Evolutionary conservation across 2,329 filamentous ascomycete genomes (phyloP).

Genomic region (Zasmidium cellare): DNA sequence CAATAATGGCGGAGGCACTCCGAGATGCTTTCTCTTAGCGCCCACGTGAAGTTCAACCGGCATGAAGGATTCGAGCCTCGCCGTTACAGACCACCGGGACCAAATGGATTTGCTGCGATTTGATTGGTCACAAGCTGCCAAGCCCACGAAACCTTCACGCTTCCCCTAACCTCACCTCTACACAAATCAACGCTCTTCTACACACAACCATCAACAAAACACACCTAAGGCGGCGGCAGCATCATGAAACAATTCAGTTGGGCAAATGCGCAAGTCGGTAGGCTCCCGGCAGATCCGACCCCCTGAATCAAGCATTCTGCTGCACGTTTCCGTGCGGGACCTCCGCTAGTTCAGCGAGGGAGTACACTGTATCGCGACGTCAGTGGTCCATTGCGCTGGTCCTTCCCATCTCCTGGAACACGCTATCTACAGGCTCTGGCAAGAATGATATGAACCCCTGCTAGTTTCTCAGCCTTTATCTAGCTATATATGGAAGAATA

Average conservation of each 20-base stretch:
- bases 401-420: slow-evolving; percentile 1
- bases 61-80: not conserved
- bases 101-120: not conserved
- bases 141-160: not conserved
- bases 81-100: not conserved
- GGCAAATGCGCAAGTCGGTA: not conserved
- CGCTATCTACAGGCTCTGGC: too few species aligned
- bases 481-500: too few species aligned
- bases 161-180: not conserved
- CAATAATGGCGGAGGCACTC: too few species aligned
- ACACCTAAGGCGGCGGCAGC: not conserved
- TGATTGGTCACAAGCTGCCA: too few species aligned
- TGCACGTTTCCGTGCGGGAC: not conserved
- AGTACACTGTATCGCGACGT: not conserved
- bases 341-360: not conserved
- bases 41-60: not conserved
- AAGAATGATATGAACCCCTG: too few species aligned
- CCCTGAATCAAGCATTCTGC: not conserved
- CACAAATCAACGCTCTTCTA: not conserved
- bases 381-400: not conserved
- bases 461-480: too few species aligned
- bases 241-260: not conserved
- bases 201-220: too few species aligned
- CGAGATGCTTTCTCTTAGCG: not conserved
- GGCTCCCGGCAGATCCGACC: not conserved